phyloP scores from a whole-genome alignment of 768 basidiomycete species.

The Agaricus blazei region DNA sequence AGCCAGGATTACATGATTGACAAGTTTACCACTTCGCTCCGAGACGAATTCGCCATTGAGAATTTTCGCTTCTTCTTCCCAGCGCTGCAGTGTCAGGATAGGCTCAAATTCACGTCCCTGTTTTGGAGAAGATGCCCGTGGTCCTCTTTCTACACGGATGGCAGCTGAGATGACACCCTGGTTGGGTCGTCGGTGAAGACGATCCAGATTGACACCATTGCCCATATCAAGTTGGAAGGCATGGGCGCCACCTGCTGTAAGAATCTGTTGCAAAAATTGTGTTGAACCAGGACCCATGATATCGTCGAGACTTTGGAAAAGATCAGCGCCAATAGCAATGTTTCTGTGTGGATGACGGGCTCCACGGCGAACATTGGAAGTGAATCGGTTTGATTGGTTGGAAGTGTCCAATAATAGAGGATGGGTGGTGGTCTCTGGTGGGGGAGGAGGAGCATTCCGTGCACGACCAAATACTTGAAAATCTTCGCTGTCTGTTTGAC shows the following conservation, averaged over 20 bases:
- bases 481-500: slow-evolving; percentile 42
- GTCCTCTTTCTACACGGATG: slow-evolving; percentile 58
- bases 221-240: slow-evolving; percentile 77
- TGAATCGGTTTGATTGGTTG: slow-evolving; percentile 33
- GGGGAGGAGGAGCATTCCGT: slow-evolving; percentile 43
- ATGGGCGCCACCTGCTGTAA: slow-evolving; percentile 58
- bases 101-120: slow-evolving; percentile 72
- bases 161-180: slow-evolving; percentile 45
- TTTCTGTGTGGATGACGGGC: slow-evolving; percentile 55
- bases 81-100: slow-evolving; percentile 76
- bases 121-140: slow-evolving; percentile 30
- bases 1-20: slow-evolving; percentile 66
- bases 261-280: slow-evolving; percentile 80
- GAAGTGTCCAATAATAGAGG: slow-evolving; percentile 74
- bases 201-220: slow-evolving; percentile 55
- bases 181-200: slow-evolving; percentile 46
- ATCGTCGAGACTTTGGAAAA: slow-evolving; percentile 75
- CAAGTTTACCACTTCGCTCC: slow-evolving; percentile 61
- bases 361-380: slow-evolving; percentile 39
- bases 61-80: slow-evolving; percentile 85
- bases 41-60: slow-evolving; percentile 70
- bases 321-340: slow-evolving; percentile 46
- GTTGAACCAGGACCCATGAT: slow-evolving; percentile 78
- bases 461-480: slow-evolving; percentile 60
- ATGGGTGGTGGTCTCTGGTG: slow-evolving; percentile 73